Evolutionary conservation across 164 flowering plant genomes (phyloP).

Genomic region (Vitis labrusca): DNA sequence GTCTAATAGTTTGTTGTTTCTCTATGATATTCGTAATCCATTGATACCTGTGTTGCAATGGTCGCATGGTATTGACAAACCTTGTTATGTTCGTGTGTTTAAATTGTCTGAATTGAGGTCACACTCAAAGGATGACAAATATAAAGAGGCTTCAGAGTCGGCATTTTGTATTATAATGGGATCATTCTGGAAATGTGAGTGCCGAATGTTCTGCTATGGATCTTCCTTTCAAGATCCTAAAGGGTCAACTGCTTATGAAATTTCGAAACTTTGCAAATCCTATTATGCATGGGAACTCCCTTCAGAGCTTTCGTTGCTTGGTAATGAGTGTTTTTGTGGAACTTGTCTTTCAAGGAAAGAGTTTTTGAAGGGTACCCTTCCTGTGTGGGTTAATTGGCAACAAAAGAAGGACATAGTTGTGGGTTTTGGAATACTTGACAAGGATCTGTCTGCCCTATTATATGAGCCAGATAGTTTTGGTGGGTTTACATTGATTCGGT

Average conservation of each 20-base stretch:
- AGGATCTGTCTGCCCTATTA: slow-evolving; percentile 22
- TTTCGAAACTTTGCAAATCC: slow-evolving; percentile 27
- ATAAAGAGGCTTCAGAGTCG: slow-evolving; percentile 45
- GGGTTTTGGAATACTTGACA: slow-evolving; percentile 64
- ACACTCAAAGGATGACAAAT: slow-evolving; percentile 20
- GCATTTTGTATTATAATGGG: slow-evolving; percentile 72
- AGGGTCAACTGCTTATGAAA: slow-evolving; percentile 29
- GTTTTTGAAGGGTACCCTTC: slow-evolving; percentile 43
- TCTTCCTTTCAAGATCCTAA: slow-evolving; percentile 30
- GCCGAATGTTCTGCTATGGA: slow-evolving; percentile 72
- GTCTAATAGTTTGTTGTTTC: slow-evolving; percentile 42
- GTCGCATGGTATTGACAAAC: slow-evolving; percentile 60
- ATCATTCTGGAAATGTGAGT: slow-evolving; percentile 71
- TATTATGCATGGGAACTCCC: slow-evolving; percentile 83
- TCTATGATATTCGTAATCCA: slow-evolving; percentile 73
- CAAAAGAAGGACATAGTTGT: slow-evolving; percentile 51
- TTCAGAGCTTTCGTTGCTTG: slow-evolving; percentile 46
- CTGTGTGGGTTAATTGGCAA: slow-evolving; percentile 61
- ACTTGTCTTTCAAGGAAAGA: slow-evolving; percentile 57
- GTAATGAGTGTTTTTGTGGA: slow-evolving; percentile 51
- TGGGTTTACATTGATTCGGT: slow-evolving; percentile 66
- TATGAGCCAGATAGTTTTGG: slow-evolving; percentile 33
- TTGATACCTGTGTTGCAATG: slow-evolving; percentile 66
- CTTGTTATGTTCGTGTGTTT: slow-evolving; percentile 43
- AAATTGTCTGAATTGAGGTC: slow-evolving; percentile 64